Evolutionary conservation across 2,329 filamentous ascomycete species (phyloP).

Genomic region (Fonsecaea pedrosoi): DNA sequence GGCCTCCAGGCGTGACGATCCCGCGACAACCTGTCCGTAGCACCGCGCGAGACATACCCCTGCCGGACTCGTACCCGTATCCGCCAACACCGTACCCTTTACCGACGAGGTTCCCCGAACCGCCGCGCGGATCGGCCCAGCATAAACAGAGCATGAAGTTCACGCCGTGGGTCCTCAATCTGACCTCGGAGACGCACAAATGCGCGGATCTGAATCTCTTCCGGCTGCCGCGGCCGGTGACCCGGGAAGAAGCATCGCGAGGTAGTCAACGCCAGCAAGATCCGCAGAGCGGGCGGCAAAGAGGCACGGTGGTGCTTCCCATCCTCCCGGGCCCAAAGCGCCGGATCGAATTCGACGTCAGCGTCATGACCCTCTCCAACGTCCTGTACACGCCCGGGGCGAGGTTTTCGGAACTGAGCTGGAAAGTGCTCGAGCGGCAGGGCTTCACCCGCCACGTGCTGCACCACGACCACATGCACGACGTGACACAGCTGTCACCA

Average conservation of each 20-base stretch:
- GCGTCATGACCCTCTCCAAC: slow-evolving; percentile 31
- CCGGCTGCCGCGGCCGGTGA: not conserved
- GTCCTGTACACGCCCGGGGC: slow-evolving; percentile 19
- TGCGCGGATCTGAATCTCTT: slow-evolving; percentile 26
- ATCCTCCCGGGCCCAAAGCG: slow-evolving; percentile 21
- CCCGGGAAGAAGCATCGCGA: not conserved
- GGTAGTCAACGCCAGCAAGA: not conserved
- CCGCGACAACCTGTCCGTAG: not conserved
- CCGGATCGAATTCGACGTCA: slow-evolving; percentile 16
- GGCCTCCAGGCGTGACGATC: not conserved
- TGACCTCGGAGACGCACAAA: slow-evolving; percentile 14
- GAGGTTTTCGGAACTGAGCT: slow-evolving; percentile 24
- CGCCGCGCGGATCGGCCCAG: not conserved
- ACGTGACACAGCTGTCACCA: slow-evolving; percentile 9
- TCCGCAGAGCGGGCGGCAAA: not conserved
- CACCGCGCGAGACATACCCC: not conserved
- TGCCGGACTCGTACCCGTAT: not conserved
- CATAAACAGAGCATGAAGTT: slow-evolving; percentile 8
- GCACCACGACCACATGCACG: slow-evolving; percentile 23
- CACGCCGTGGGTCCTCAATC: slow-evolving; percentile 28
- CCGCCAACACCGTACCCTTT: not conserved
- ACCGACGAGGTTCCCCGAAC: not conserved
- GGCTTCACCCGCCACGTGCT: slow-evolving; percentile 23
- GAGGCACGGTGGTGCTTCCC: slow-evolving; percentile 26
- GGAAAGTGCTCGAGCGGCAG: slow-evolving; percentile 24